Evolutionary conservation across 371 early-diverging fungal genomes (phyloP), one percentile per base, ranked within the genome.

Genomic region (Sporodiniella umbellata): DNA sequence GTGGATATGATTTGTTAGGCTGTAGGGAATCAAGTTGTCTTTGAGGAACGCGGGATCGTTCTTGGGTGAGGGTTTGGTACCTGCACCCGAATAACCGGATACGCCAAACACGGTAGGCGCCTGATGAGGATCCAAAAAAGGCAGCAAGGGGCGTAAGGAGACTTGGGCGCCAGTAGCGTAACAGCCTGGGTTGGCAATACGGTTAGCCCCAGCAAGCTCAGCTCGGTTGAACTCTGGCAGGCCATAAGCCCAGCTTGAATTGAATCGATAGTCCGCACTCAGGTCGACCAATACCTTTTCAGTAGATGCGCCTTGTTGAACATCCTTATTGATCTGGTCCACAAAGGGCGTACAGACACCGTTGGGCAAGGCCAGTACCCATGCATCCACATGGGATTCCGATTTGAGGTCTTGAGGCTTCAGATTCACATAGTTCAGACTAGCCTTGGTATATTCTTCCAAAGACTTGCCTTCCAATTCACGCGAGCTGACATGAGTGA

Each of bases 151-250:
- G 7, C 85, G 86, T 42, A 96, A 68, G 0, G 91, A 87, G 62
- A 96, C 67, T 75, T 98, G 98, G 15, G 92, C 81, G 23, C 94
- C 96, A 1, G 98, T 98, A 8, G 98, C 98, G 68, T 98, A 98
- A 72, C 98, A 98, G 0, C 98, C 98, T 4, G 98, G 98, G 72
- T 98, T 98, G 47, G 93, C 80, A 44, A 98, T 88, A 45, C 84
- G 84, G 14, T 65, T 83, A 22, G 84, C 75, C 3, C 70, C 72
- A 8, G 48, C 50, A 30, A 94, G 56, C 44, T 80, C 64, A 22
- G 68, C 68, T 24, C 91, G 82, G 59, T 80, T 78, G 54, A 92
- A 83, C 72, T 93, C 82, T 33, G 96, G 95, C 42, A 98, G 84
- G 23, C 96, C 96, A 69, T 98, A 96, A 15, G 81, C 78, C 98